Evolutionary conservation across 1,139 yeast species (phyloP), one percentile per base, ranked within the genome.

Genomic region (Wickerhamomyces sp.): DNA sequence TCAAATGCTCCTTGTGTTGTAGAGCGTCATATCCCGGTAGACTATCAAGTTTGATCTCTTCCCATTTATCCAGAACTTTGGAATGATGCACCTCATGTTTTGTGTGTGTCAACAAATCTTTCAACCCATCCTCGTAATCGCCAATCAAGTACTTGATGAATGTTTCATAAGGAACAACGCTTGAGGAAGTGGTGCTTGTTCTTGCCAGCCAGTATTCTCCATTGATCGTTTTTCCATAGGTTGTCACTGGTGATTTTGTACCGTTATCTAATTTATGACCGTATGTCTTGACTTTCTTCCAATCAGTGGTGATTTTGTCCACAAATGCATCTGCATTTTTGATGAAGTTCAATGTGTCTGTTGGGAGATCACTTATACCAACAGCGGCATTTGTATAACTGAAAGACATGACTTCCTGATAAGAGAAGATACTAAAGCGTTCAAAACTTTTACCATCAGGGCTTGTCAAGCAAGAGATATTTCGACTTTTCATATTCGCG

Each of bases 171-270:
- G 60, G 64, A 3, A 56, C 45, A 12, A 57, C 47, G 5, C 44
- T 42, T 44, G 7, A 8, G 7, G 21, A 10, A 10, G 69, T 75
- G 10, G 47, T 43, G 14, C 73, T 66, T 4, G 58, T 57, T 15
- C 78, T 59, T 6, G 72, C 62, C 39, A 67, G 56, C 77, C 77
- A 72, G 44, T 58, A 67, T 28, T 68, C 69, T 4, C 52, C 51
- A n/a, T 53, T 57, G 20, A 49, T 44, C 7, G 59, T 55, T 6
- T 58, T 50, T 26, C 59, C 54, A 47, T 58, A 69, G 0, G 72
- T 64, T 20, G 63, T 59, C 8, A 68, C 70, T 2, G 41, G 35
- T 22, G 51, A 49, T 22, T 49, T 44, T 10, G 32, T 30, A 2
- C 52, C 49, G 18, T 52, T 52, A 6, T 48, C 33, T 5, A 52